These are phyloP conservation scores for Debaryomyces maramus DNA, from an alignment of 805 yeast genomes.

Conservation along the genomic window DNA sequence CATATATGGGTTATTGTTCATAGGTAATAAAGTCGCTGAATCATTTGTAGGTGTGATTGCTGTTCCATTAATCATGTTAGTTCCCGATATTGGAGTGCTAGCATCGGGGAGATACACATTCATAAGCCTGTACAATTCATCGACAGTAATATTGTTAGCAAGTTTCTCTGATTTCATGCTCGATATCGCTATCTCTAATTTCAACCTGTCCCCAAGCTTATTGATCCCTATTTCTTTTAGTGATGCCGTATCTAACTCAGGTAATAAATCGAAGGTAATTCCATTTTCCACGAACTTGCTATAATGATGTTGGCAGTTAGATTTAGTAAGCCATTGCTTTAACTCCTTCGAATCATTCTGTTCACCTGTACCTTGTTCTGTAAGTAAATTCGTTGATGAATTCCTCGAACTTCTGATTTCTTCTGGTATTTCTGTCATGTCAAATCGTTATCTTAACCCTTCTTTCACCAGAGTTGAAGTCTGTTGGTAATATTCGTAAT, in stretches of 20 bases:
- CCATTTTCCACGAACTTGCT: slow-evolving; percentile 46
- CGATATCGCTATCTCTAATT: slow-evolving; percentile 60
- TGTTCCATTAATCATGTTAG: background rate
- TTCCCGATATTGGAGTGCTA: background rate
- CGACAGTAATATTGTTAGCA: slow-evolving; percentile 20
- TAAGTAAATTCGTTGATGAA: background rate
- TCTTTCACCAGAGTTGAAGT: too few relatives aligned
- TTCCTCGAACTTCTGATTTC: background rate
- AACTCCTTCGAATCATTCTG: slow-evolving; percentile 22
- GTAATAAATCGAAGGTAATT: slow-evolving; percentile 54
- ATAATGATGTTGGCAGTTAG: slow-evolving; percentile 36
- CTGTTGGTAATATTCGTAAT: too few relatives aligned
- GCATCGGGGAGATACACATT: slow-evolving; percentile 13
- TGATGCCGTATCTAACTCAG: slow-evolving; percentile 61
- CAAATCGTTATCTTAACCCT: too few relatives aligned
- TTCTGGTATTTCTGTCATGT: background rate
- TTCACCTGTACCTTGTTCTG: background rate
- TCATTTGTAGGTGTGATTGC: slow-evolving; percentile 7
- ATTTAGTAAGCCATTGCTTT: slow-evolving; percentile 36
- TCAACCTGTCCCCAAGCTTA: slow-evolving; percentile 82
- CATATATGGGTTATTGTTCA: background rate
- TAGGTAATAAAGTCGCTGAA: slow-evolving; percentile 2
- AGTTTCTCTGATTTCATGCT: slow-evolving; percentile 40
- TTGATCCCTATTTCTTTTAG: slow-evolving; percentile 70
- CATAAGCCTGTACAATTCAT: slow-evolving; percentile 23